Percentiles rank a stretch among this genome's conserved stretches.
These are phyloP conservation scores for Dictyostelium capitatum DNA, from an alignment of 78 protist species.

Conservation along the genomic window DNA sequence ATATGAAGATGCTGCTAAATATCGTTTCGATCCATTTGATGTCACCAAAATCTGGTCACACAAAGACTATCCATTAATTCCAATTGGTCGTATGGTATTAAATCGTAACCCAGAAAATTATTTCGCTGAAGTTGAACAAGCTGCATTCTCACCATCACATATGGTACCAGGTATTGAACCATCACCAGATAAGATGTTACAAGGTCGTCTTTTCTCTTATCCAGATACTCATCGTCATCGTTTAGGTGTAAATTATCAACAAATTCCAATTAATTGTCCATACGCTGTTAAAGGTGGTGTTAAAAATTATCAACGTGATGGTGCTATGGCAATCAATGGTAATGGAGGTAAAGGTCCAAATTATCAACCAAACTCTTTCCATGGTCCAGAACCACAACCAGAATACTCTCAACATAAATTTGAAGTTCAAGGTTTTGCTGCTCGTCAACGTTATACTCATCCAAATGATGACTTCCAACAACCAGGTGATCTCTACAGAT, in stretches of 20 bases:
- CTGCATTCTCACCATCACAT: slow-evolving; percentile 93
- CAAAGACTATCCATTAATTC: slow-evolving; percentile 83
- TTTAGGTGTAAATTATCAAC: slow-evolving; percentile 87
- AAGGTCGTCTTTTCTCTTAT: slow-evolving; percentile 91
- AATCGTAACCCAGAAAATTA: slow-evolving; percentile 94
- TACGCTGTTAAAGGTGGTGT: slow-evolving; percentile 73
- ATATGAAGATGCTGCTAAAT: slow-evolving; percentile 73
- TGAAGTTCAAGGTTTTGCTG: slow-evolving; percentile 36
- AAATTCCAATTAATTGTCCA: slow-evolving; percentile 88
- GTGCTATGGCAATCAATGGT: slow-evolving; percentile 78
- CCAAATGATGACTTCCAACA: slow-evolving; percentile 75
- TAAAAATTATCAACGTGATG: slow-evolving; percentile 79
- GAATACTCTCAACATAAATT: slow-evolving; percentile 9
- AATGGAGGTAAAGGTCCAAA: slow-evolving; percentile 81
- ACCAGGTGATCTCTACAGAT: slow-evolving; percentile 81
- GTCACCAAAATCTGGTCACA: slow-evolving; percentile 94
- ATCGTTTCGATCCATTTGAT: slow-evolving; percentile 89
- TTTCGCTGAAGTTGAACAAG: slow-evolving; percentile 92
- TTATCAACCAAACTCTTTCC: slow-evolving; percentile 83
- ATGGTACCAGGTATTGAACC: slow-evolving; percentile 92
- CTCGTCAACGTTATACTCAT: slow-evolving; percentile 38
- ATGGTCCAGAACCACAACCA: slow-evolving; percentile 61
- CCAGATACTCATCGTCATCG: slow-evolving; percentile 94
- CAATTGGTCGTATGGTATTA: slow-evolving; percentile 88
- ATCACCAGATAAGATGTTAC: slow-evolving; percentile 87